A percentile compares a stretch with the other conserved stretches of the same genome.
These are phyloP conservation scores for Schizonepeta tenuifolia DNA, from an alignment of 257 asterid genomes.

Conservation along the genomic window DNA sequence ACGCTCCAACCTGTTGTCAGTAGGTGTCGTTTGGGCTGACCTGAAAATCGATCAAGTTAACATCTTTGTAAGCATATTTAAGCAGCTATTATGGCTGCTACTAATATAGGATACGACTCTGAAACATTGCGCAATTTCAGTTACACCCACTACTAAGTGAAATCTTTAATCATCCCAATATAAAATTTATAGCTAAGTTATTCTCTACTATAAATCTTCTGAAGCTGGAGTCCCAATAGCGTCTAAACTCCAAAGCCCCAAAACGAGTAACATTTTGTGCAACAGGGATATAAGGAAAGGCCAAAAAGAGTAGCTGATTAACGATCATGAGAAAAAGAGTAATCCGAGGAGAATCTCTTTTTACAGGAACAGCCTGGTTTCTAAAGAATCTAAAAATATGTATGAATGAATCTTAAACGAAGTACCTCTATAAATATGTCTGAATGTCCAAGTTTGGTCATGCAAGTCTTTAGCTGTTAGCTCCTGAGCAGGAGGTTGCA, in stretches of 20 bases:
- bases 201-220: too few relatives aligned
- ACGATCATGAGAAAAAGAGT: too few relatives aligned
- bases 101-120: neutral
- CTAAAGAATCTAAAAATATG: neutral
- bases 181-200: too few relatives aligned
- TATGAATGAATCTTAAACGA: neutral
- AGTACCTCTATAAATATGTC: slow-evolving; percentile 95
- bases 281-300: too few relatives aligned
- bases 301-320: too few relatives aligned
- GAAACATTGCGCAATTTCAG: too few relatives aligned
- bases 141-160: too few relatives aligned
- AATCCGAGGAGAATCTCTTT: too few relatives aligned
- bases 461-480: slow-evolving; percentile 88
- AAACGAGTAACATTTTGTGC: too few relatives aligned
- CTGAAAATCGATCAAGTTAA: slow-evolving; percentile 45
- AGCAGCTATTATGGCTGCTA: slow-evolving; percentile 3
- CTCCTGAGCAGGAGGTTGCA: slow-evolving; percentile 99
- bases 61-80: slow-evolving; percentile 16
- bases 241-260: too few relatives aligned
- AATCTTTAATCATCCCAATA: too few relatives aligned
- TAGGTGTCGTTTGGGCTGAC: slow-evolving; percentile 94
- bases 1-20: slow-evolving; percentile 99
- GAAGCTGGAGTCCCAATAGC: too few relatives aligned
- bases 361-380: neutral
- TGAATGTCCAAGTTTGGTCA: slow-evolving; percentile 94